phyloP scores from a whole-genome alignment of 371 early-diverging fungal genomes.

The Mortierella sp. region DNA sequence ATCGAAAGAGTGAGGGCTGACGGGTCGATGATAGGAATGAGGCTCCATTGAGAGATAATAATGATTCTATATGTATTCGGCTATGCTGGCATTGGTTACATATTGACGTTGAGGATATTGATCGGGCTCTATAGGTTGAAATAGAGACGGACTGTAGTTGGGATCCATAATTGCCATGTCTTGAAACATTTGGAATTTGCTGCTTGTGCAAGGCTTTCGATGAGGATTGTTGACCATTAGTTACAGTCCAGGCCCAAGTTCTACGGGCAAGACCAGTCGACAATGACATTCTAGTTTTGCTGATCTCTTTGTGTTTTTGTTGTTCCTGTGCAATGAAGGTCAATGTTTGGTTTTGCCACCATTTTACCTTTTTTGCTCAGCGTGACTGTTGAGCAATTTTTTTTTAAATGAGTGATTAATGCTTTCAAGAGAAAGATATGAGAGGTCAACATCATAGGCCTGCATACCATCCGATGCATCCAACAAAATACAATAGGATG shows the following conservation, averaged over 20 bases:
- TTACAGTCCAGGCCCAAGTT: background rate
- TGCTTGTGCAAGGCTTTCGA: background rate
- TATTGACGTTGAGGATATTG: background rate
- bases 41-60: background rate
- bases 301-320: background rate
- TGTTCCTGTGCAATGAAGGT: background rate
- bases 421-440: too few relatives aligned
- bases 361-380: background rate
- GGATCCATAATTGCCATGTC: background rate
- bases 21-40: background rate
- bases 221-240: background rate
- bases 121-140: background rate
- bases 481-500: background rate
- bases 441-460: too few relatives aligned
- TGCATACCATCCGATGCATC: too few relatives aligned
- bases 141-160: background rate
- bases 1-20: background rate
- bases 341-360: background rate
- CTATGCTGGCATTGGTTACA: background rate
- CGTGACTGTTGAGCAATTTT: slow-evolving; percentile 1
- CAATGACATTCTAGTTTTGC: background rate
- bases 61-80: background rate
- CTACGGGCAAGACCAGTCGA: background rate
- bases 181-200: background rate
- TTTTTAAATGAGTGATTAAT: too few relatives aligned